Evolutionary conservation across 2,329 filamentous ascomycete species (phyloP).

Genomic region (Seiridium unicorne): DNA sequence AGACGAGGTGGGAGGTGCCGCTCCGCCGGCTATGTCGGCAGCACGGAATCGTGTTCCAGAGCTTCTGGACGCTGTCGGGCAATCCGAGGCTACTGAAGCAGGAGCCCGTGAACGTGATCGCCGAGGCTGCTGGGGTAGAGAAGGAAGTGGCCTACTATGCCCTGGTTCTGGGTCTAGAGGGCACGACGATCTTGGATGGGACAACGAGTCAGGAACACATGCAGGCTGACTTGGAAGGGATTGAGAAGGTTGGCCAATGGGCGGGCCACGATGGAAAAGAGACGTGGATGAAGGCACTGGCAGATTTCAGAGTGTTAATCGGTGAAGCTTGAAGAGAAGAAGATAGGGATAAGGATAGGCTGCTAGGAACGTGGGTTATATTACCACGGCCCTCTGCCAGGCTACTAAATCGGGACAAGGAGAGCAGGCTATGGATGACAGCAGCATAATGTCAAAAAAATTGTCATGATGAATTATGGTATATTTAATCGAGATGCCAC

Average conservation of each 20-base stretch:
- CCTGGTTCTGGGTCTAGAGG: conserved; percentile 45
- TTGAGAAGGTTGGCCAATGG: conserved; percentile 38
- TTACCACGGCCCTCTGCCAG: no score
- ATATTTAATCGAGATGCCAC: no score
- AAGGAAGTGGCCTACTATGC: conserved; percentile 43
- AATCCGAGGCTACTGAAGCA: conserved; percentile 39
- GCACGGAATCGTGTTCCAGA: conserved; percentile 44
- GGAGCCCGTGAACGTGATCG: conserved; percentile 49
- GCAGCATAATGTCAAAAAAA: no score
- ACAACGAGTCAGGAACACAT: conserved; percentile 46
- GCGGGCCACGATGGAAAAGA: conserved; percentile 39
- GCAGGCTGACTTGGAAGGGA: conserved; percentile 45
- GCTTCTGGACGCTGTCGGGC: conserved; percentile 53
- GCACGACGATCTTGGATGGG: conserved; percentile 43
- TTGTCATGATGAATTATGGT: no score
- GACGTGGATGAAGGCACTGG: conserved; percentile 47
- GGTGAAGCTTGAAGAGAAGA: conserved; percentile 14
- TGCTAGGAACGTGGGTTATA: no score
- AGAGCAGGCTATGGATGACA: no score
- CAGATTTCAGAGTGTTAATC: conserved; percentile 41
- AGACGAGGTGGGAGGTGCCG: conserved; percentile 56
- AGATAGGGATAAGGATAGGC: no score
- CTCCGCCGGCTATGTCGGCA: conserved; percentile 53
- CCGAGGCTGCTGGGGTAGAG: conserved; percentile 34
- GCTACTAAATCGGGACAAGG: no score